Base-by-base conservation (phyloP, 2,329 filamentous ascomycete genomes). In the Lachnum nothofagi region DNA sequence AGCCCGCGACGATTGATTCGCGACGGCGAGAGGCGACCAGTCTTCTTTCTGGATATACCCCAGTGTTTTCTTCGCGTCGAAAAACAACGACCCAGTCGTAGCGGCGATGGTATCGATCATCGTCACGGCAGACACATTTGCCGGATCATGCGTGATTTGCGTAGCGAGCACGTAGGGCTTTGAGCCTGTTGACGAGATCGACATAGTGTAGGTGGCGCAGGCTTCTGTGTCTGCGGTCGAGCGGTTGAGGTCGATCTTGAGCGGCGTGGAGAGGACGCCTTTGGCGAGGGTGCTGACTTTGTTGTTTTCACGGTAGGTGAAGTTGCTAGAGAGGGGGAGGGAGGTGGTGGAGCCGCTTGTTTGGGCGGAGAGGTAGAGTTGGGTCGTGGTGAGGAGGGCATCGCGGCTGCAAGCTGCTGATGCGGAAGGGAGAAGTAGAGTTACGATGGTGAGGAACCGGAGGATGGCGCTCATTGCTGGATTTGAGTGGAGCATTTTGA, bases 41-140 rank as follows among this genome's bases (percentile, higher is more conserved):
- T 47, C 42, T 24, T 52, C 52, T 4, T 25, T 35, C 27, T 47
- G 44, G 27, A 55, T 48, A 27, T 50, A 55, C 10, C 23, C 31
- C 7, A 52, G 43, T 0, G 46, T 55, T 16, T 47, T n/a, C 1
- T 23, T 24, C 3, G 52, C 52, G 20, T 52, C 44, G 38, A 52
- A 52, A n/a, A 52, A 55, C 17, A 55, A 24, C 5, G 42, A 39
- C 1, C 45, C 45, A 4, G 52, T 52, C 5, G 46, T 52, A 3
- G 52, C 52, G 5, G 46, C 52, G n/a, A 55, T 50, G 6, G 52
- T 52, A 29, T 55, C 52, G 10, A 55, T 52, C 46, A 52, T 49
- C 3, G 43, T 14, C 25, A 55, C 47, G 5, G 39, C n/a, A 35
- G 29, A 31, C 37, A 6, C 49, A 44, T 17, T 52, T 52, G 2